Percentiles rank a stretch among this genome's conserved stretches.
Conservation (phyloP, 352 stramenopile species). For the Pythium rishiriense region DNA sequence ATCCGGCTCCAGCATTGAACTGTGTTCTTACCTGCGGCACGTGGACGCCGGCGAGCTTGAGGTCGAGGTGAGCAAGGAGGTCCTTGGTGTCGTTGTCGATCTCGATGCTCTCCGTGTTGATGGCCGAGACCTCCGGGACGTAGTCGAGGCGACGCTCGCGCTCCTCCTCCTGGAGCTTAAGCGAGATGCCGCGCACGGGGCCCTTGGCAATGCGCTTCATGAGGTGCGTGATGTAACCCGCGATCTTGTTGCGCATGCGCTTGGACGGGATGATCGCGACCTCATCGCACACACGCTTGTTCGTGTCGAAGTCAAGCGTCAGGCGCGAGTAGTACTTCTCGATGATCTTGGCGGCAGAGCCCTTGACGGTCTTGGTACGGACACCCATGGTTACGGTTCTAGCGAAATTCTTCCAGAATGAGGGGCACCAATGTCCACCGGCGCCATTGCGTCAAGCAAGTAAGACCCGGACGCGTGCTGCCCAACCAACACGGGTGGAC, state of each 20-base stretch:
- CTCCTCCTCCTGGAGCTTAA: slow-evolving; percentile 99
- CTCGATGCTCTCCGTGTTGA: slow-evolving; percentile 93
- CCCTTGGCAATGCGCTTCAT: slow-evolving; percentile 99
- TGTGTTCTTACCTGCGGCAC: slow-evolving; percentile 79
- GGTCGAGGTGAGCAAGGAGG: slow-evolving; percentile 95
- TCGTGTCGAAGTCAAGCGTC: slow-evolving; percentile 99
- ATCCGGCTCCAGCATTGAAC: slow-evolving; percentile 78
- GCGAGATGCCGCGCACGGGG: slow-evolving; percentile 98
- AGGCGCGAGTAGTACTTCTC: slow-evolving; percentile 99
- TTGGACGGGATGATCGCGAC: slow-evolving; percentile 99
- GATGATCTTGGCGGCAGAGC: slow-evolving; percentile 99
- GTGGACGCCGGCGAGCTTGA: slow-evolving; percentile 91
- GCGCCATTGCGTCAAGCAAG: no score
- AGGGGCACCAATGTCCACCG: background rate
- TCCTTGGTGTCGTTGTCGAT: slow-evolving; percentile 99
- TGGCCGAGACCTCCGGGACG: slow-evolving; percentile 97
- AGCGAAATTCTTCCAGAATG: slow-evolving; percentile 24
- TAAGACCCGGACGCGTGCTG: background rate
- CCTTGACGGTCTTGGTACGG: slow-evolving; percentile 99
- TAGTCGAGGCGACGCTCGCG: slow-evolving; percentile 99
- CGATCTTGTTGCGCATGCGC: slow-evolving; percentile 99
- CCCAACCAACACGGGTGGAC: slow-evolving; percentile 21
- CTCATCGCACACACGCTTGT: slow-evolving; percentile 98
- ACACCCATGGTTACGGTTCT: slow-evolving; percentile 93
- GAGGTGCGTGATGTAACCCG: slow-evolving; percentile 99